These are phyloP conservation scores for Talaromyces sp. DNA, from an alignment of 2,329 filamentous ascomycete genomes.

Conservation along the genomic window DNA sequence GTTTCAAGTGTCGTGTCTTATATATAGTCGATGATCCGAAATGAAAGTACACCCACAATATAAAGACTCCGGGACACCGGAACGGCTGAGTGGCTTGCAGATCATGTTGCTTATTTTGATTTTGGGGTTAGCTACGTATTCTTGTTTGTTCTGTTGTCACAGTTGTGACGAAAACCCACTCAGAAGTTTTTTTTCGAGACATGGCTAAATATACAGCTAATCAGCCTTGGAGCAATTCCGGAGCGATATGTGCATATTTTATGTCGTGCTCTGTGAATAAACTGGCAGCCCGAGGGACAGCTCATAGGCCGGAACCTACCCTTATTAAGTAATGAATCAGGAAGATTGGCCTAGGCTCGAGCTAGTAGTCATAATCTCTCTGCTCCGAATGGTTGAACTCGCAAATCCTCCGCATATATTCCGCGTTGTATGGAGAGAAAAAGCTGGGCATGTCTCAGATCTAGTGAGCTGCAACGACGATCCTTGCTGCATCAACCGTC, in stretches of 20 bases:
- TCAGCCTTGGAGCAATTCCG: neutral
- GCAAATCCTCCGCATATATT: neutral
- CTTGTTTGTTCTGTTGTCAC: neutral
- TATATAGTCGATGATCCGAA: neutral
- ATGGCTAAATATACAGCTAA: neutral
- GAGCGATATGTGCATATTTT: neutral
- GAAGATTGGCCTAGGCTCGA: neutral
- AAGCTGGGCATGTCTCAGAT: constrained; percentile 7
- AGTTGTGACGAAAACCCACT: neutral
- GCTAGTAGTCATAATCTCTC: neutral
- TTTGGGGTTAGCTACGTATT: no score
- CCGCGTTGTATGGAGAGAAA: constrained; percentile 4
- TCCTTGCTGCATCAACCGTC: neutral
- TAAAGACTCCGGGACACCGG: neutral
- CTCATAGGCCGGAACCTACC: neutral
- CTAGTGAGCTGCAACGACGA: neutral
- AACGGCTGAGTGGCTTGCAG: constrained; percentile 6
- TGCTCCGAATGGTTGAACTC: neutral
- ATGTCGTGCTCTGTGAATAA: no score
- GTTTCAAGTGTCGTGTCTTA: neutral
- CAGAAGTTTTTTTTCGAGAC: neutral
- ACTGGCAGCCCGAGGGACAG: neutral
- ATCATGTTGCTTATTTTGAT: constrained; percentile 13
- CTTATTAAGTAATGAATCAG: neutral
- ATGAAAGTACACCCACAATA: neutral